A percentile compares a stretch with the other conserved stretches of the same genome.
phyloP scores from a whole-genome alignment of 2,329 filamentous ascomycete species.

The Ophiostoma piceae region DNA sequence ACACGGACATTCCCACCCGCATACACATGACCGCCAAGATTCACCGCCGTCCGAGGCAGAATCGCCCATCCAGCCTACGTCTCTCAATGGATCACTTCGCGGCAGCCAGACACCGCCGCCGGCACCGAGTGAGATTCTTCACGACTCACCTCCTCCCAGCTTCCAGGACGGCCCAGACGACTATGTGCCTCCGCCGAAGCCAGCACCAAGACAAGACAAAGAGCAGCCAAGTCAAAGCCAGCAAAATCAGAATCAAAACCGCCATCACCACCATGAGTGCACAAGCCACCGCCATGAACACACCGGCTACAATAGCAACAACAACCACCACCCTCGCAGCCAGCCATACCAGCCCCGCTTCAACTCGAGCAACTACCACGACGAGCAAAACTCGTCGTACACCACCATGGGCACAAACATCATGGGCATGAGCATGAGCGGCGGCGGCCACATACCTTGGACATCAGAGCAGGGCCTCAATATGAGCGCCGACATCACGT shows the following conservation, averaged over 20 bases:
- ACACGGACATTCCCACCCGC: background rate
- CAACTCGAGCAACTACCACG: constrained; percentile 13
- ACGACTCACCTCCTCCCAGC: background rate
- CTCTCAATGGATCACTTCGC: background rate
- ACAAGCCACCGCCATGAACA: background rate
- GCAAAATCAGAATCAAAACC: background rate
- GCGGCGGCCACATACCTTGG: constrained; percentile 14
- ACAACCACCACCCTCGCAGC: background rate
- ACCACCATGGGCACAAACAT: background rate
- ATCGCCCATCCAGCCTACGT: background rate
- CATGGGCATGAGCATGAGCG: constrained; percentile 12
- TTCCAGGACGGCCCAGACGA: background rate
- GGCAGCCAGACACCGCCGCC: background rate
- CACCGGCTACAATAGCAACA: background rate
- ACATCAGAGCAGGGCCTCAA: constrained; percentile 18
- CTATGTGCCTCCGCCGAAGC: background rate
- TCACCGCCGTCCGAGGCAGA: background rate
- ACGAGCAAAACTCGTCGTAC: constrained; percentile 14
- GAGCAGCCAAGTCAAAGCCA: background rate
- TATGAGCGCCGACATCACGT: constrained; percentile 29
- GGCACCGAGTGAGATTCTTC: background rate
- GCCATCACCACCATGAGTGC: background rate
- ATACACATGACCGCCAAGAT: background rate
- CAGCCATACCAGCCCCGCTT: constrained; percentile 14
- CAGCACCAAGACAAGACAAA: background rate